A percentile compares a stretch with the other conserved stretches of the same genome.
Conservation (phyloP, 1,284 basidiomycete species). For the Sanguinoderma infundibulare region DNA sequence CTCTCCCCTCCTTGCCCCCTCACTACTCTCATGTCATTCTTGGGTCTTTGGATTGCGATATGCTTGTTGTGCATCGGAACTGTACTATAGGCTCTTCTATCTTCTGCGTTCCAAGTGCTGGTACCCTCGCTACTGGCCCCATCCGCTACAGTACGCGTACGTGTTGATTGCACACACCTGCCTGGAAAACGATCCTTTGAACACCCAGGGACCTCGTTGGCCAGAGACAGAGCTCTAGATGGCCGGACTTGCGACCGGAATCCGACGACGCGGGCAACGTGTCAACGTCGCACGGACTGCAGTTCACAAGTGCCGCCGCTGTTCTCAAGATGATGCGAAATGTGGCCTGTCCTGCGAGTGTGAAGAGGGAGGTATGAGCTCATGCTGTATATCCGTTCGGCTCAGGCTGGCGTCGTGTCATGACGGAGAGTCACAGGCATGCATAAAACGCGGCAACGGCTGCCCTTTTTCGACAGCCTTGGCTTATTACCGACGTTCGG, state of each 20-base stretch:
- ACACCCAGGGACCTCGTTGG: no score
- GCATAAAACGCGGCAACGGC: no score
- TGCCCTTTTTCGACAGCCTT: no score
- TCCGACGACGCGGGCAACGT: no score
- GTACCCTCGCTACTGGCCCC: background rate
- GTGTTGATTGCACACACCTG: background rate
- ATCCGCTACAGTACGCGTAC: background rate
- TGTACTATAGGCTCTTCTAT: conserved; percentile 26
- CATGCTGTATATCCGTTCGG: background rate
- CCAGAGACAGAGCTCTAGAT: no score
- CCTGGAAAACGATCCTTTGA: background rate
- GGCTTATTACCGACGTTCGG: no score
- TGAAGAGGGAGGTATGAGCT: background rate
- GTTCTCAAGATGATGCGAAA: no score
- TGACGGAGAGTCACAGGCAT: background rate
- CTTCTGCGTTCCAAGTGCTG: background rate
- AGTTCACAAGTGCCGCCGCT: no score
- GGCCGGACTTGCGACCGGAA: no score
- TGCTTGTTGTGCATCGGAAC: conserved; percentile 27
- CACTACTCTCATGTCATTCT: conserved; percentile 5
- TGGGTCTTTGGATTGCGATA: conserved; percentile 27
- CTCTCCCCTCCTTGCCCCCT: background rate
- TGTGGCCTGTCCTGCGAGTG: background rate
- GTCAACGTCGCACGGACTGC: no score
- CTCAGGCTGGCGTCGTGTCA: background rate